Percentiles rank a stretch among this genome's conserved stretches.
Evolutionary conservation across 768 basidiomycete genomes (phyloP).

Genomic region (Auricularia heimuer): DNA sequence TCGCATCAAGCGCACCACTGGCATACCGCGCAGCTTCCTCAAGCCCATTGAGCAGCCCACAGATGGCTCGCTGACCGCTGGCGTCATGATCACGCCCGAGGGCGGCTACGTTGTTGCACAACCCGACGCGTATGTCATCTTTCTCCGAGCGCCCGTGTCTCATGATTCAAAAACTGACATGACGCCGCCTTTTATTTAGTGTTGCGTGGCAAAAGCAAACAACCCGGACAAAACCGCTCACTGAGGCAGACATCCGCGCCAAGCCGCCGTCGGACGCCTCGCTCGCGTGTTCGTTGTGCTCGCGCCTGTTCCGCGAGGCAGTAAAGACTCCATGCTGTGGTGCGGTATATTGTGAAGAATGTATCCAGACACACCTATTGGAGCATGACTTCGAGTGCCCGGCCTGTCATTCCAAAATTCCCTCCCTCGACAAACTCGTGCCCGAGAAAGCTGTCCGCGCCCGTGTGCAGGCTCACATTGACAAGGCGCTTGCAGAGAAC

Average conservation of each 20-base stretch:
- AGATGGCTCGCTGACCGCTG: conserved; percentile 59
- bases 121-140: conserved; percentile 74
- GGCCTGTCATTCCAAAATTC: conserved; percentile 77
- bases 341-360: conserved; percentile 90
- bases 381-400: conserved; percentile 95
- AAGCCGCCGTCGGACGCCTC: conserved; percentile 61
- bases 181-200: conserved; percentile 30
- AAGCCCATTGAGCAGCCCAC: conserved; percentile 89
- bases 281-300: conserved; percentile 84
- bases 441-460: conserved; percentile 72
- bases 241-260: conserved; percentile 84
- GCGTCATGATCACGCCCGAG: conserved; percentile 98
- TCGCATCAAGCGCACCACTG: conserved; percentile 94
- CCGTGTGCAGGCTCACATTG: conserved; percentile 74
- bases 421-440: conserved; percentile 78
- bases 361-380: conserved; percentile 86
- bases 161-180: neutral
- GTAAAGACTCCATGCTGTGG: conserved; percentile 94
- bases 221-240: conserved; percentile 65
- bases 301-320: conserved; percentile 86
- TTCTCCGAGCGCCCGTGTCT: neutral
- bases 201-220: conserved; percentile 94
- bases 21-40: conserved; percentile 95
- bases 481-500: conserved; percentile 41
- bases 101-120: conserved; percentile 97